A percentile compares a stretch with the other conserved stretches of the same genome.
Evolutionary conservation across 75 land plant species (phyloP).

Genomic region (Cryptomeria japonica): DNA sequence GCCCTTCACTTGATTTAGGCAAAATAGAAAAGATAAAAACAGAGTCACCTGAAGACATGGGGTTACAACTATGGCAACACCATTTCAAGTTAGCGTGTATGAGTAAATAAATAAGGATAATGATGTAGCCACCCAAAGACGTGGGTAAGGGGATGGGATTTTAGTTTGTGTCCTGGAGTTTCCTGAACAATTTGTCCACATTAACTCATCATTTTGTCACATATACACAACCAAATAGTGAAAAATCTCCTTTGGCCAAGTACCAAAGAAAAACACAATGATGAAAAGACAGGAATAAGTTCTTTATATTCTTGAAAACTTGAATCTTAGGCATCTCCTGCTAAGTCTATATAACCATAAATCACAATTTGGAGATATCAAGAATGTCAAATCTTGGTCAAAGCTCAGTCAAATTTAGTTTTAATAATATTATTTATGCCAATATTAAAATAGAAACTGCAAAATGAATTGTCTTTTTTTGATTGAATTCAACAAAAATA

Average conservation of each 20-base stretch:
- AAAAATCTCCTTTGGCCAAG: background rate
- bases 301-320: background rate
- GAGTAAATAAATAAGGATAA: no score
- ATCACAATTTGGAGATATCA: background rate
- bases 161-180: no score
- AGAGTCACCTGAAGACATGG: background rate
- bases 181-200: no score
- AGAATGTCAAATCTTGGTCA: background rate
- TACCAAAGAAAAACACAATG: background rate
- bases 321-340: background rate
- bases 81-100: no score
- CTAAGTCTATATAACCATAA: background rate
- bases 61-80: background rate
- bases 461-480: background rate
- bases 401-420: background rate
- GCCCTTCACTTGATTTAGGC: no score
- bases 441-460: background rate
- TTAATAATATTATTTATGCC: background rate
- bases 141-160: no score
- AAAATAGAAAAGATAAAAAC: no score
- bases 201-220: background rate
- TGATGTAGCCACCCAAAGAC: no score
- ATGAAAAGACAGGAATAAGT: background rate
- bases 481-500: background rate
- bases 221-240: background rate